Evolutionary conservation across 306 rosid species (phyloP), one percentile per base, ranked within the genome.

Genomic region (Medicago lupulina): DNA sequence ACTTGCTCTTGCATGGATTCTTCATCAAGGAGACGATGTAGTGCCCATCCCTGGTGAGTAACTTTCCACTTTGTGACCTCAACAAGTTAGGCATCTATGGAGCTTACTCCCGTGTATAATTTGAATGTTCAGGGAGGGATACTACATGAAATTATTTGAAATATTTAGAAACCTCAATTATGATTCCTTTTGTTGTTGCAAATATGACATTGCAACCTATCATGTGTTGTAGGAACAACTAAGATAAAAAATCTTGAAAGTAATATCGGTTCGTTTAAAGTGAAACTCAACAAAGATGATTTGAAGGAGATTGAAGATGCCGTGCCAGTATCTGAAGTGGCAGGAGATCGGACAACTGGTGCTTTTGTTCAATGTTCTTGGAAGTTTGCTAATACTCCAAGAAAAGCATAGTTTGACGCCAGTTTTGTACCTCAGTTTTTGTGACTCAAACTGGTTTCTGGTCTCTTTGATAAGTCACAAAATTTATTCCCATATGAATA

Each of bases 11-110:
- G 82, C 95, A 0, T 91, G 95, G 95, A 53, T 89, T 81, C 73
- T 86, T 65, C 86, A 79, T 82, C 92, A 91, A 78, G 88, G 91
- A 54, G 85, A 88, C 8, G 80, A 85, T 21, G 89, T 89, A 58
- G 95, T 84, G 18, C 92, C 92, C 39, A 89, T 91, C 47, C 95
- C 97, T 6, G 92, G 95, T 89, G 73, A 41, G 92, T 77, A 43
- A 31, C 80, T 51, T 62, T 47, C 21, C 34, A 38, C 17, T 54
- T 5, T 39, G 7, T 9, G 13, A 17, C 12, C 36, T 55, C 31
- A 13, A 25, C 40, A 53, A 36, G 39, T 59, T 60, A 9, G 11
- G 13, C 54, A 9, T 53, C 36, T 47, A 1, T 28, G 57, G 19
- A 57, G 39, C 31, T 50, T 40, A 44, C 47, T 31, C 38, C 5